Conservation (phyloP, 1,139 yeast species). For the Lodderomyces metapsilosis region DNA sequence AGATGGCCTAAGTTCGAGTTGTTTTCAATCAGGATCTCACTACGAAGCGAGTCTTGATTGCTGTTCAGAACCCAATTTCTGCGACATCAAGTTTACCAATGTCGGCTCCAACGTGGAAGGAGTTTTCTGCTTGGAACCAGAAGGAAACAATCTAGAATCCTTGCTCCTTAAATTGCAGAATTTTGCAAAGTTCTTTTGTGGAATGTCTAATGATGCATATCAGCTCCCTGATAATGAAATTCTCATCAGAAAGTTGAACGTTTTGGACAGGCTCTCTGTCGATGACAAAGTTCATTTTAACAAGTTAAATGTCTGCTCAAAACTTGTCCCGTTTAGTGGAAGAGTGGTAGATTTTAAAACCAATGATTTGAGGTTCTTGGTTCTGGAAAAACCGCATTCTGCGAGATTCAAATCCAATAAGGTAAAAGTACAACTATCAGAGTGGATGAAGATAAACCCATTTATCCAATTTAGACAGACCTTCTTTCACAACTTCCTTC, state of each 20-base stretch:
- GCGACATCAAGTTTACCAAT: conserved; percentile 10
- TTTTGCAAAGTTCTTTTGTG: conserved; percentile 17
- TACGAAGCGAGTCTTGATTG: conserved; percentile 7
- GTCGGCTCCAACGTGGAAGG: conserved; percentile 9
- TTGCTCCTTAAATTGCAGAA: conserved; percentile 15
- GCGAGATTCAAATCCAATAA: conserved; percentile 19
- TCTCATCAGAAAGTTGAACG: conserved; percentile 15
- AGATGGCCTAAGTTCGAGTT: conserved; percentile 18
- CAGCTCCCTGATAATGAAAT: conserved; percentile 12
- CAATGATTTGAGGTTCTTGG: conserved; percentile 35
- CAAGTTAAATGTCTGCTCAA: not conserved
- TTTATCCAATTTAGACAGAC: conserved; percentile 32
- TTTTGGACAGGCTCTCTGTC: conserved; percentile 14
- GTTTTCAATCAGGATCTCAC: conserved; percentile 16
- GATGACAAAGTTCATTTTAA: conserved; percentile 11
- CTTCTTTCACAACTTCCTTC: conserved; percentile 21
- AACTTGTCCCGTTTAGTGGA: conserved; percentile 23
- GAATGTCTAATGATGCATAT: conserved; percentile 11
- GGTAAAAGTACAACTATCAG: conserved; percentile 31
- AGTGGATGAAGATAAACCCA: conserved; percentile 42
- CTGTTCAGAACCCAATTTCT: conserved; percentile 3
- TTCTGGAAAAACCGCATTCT: conserved; percentile 13
- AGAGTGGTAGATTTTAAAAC: conserved; percentile 35
- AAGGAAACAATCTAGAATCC: conserved; percentile 9
- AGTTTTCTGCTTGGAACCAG: conserved; percentile 7